These are phyloP conservation scores for Fusarium humuli DNA, from an alignment of 2,329 filamentous ascomycete genomes.

Conservation along the genomic window DNA sequence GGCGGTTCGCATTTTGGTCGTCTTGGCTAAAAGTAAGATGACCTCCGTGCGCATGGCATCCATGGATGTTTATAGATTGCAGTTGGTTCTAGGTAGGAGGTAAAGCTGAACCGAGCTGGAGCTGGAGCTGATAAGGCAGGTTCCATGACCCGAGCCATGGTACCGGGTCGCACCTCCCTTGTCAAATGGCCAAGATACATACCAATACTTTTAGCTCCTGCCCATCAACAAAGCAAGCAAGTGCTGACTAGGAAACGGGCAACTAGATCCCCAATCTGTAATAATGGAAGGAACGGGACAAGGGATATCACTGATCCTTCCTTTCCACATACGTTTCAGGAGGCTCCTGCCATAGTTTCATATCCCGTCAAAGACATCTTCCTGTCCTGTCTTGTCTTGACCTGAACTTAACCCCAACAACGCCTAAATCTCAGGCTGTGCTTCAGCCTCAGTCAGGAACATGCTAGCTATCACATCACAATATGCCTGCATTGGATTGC, in stretches of 20 bases:
- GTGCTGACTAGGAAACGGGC: background rate
- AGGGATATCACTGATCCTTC: slow-evolving; percentile 9
- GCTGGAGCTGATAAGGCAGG: background rate
- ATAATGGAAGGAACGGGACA: slow-evolving; percentile 7
- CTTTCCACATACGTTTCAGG: slow-evolving; percentile 26
- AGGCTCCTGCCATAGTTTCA: slow-evolving; percentile 27
- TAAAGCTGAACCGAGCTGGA: background rate
- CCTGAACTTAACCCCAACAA: slow-evolving; percentile 12
- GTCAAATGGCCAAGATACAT: background rate
- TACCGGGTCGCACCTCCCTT: background rate
- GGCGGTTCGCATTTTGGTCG: background rate
- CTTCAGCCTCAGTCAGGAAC: slow-evolving; percentile 4
- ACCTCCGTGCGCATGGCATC: background rate
- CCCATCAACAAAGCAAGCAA: background rate
- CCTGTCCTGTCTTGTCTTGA: slow-evolving; percentile 2
- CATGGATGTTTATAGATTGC: background rate
- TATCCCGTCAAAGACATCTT: slow-evolving; percentile 25
- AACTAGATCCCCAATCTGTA: background rate
- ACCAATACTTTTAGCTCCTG: background rate
- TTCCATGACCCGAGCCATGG: slow-evolving; percentile 1
- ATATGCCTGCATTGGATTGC: background rate
- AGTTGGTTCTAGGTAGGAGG: background rate
- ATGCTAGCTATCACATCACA: slow-evolving; percentile 2
- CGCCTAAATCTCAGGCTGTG: slow-evolving; percentile 7
- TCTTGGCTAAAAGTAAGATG: background rate